A percentile compares a stretch with the other conserved stretches of the same genome.
Conservation (phyloP, 2,329 filamentous ascomycete species). For the Fusarium sp. region DNA sequence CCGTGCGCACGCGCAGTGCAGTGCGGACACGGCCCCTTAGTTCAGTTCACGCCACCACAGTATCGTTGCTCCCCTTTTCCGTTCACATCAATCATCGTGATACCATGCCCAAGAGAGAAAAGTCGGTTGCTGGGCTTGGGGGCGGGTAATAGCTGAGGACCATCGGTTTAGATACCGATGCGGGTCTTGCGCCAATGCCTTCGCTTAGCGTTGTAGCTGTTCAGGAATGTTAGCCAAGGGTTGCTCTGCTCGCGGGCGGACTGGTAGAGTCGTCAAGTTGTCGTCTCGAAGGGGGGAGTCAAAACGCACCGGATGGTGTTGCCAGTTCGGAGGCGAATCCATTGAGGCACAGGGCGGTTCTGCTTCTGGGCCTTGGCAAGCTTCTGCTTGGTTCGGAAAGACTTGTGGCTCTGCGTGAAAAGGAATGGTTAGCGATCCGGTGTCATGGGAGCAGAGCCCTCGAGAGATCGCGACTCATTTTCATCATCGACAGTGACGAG, state of each 20-base stretch:
- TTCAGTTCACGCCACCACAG: slow-evolving; percentile 39
- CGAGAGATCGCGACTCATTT: slow-evolving; percentile 9
- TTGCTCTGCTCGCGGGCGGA: background rate
- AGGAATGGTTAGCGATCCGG: slow-evolving; percentile 39
- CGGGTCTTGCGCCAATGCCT: slow-evolving; percentile 99
- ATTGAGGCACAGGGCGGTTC: slow-evolving; percentile 99
- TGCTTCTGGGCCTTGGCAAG: slow-evolving; percentile 99
- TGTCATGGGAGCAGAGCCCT: slow-evolving; percentile 12
- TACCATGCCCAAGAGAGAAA: slow-evolving; percentile 42
- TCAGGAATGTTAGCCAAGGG: slow-evolving; percentile 16
- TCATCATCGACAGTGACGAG: slow-evolving; percentile 13
- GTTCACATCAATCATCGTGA: slow-evolving; percentile 41
- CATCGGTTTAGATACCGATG: slow-evolving; percentile 87
- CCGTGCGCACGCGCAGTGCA: slow-evolving; percentile 23
- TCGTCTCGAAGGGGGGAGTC: slow-evolving; percentile 7
- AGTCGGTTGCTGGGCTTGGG: slow-evolving; percentile 41
- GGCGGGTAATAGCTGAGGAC: slow-evolving; percentile 41
- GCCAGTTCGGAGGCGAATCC: slow-evolving; percentile 97
- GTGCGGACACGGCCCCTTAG: slow-evolving; percentile 30
- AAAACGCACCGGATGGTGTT: slow-evolving; percentile 97
- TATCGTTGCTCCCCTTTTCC: slow-evolving; percentile 24
- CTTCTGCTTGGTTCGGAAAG: slow-evolving; percentile 99
- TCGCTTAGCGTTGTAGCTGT: slow-evolving; percentile 99
- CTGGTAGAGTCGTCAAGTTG: slow-evolving; percentile 3
- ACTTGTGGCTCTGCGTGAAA: slow-evolving; percentile 88